Base-by-base conservation (phyloP, 768 basidiomycete genomes). In the Mycena olivaceomarginata region DNA sequence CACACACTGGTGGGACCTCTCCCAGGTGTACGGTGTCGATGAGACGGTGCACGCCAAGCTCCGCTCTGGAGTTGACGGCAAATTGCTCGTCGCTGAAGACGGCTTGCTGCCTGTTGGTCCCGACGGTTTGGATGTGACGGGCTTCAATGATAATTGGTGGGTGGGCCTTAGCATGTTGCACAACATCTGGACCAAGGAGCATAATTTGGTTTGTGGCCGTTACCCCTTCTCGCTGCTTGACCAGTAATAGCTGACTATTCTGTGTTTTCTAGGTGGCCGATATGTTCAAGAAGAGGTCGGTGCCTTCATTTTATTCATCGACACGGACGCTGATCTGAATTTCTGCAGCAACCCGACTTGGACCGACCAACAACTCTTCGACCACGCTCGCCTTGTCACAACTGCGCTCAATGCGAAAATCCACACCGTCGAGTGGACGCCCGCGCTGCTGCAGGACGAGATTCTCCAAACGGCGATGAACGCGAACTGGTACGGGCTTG, bases 391-490 rank as follows among this genome's bases (percentile, higher is more conserved):
- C 2, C 77, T 78, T 41, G 70, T 78, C n/a, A 75, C 77, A 8
- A 67, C 74, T 12, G 77, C 77, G 4, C 67, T 78, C 56, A 78
- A 78, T 25, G 74, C 77, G 59, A 78, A 78, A n/a, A 64, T 78
- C 31, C 77, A 78, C 70, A 78, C 77, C 16, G 73, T 78, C 39
- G 77, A 78, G 48, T 78, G 77, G 77, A 78, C 77, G 2, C 73
- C 77, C 13, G 77, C 77, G 7, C 51, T 78, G 3, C 37, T 78
- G 15, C 70, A 71, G 9, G 62, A 72, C 39, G 65, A 67, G 0
- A 72, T 75, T 60, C 74, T 78, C 11, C 11, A 75, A n/a, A n/a
- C 1, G 12, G 65, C 65, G 2, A 75, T 78, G 73, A 22, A 75
- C 9, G 40, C 66, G 22, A 78, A 78, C 70, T 75, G 77, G 77